phyloP scores from a whole-genome alignment of 208 protist genomes.

The Trypanosomatidae sp. region DNA sequence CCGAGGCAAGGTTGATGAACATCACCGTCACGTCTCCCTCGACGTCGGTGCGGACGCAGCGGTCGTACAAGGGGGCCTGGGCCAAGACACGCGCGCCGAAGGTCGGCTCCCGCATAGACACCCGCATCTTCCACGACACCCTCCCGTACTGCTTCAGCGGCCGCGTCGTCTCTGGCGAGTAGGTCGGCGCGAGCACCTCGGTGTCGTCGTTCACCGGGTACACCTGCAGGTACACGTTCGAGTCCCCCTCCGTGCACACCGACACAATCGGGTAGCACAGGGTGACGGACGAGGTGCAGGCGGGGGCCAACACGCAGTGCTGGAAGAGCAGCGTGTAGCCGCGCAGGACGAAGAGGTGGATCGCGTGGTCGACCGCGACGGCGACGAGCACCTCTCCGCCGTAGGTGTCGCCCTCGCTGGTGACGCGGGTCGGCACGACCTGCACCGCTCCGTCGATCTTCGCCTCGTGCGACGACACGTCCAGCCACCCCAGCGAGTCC shows the following conservation, averaged over 20 bases:
- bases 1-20: conserved; percentile 10
- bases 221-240: conserved; percentile 31
- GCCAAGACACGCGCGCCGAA: conserved; percentile 21
- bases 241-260: conserved; percentile 23
- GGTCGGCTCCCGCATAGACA: conserved; percentile 20
- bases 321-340: conserved; percentile 27
- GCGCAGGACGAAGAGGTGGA: conserved; percentile 28
- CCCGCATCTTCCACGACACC: conserved; percentile 35
- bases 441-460: conserved; percentile 20
- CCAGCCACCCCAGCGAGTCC: neutral
- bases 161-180: conserved; percentile 13
- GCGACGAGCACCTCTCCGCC: conserved; percentile 25
- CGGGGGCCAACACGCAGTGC: conserved; percentile 26
- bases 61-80: conserved; percentile 20
- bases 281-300: conserved; percentile 8
- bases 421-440: conserved; percentile 16
- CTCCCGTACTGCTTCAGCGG: conserved; percentile 27
- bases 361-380: conserved; percentile 12
- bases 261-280: conserved; percentile 26
- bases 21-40: conserved; percentile 42
- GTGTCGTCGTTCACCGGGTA: conserved; percentile 28
- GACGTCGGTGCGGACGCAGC: conserved; percentile 38
- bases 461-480: conserved; percentile 2
- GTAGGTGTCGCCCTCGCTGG: conserved; percentile 8
- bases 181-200: conserved; percentile 19